A percentile compares a stretch with the other conserved stretches of the same genome.
phyloP scores from a whole-genome alignment of 495 filamentous ascomycete species.

The Lasiosphaeris hirsuta region DNA sequence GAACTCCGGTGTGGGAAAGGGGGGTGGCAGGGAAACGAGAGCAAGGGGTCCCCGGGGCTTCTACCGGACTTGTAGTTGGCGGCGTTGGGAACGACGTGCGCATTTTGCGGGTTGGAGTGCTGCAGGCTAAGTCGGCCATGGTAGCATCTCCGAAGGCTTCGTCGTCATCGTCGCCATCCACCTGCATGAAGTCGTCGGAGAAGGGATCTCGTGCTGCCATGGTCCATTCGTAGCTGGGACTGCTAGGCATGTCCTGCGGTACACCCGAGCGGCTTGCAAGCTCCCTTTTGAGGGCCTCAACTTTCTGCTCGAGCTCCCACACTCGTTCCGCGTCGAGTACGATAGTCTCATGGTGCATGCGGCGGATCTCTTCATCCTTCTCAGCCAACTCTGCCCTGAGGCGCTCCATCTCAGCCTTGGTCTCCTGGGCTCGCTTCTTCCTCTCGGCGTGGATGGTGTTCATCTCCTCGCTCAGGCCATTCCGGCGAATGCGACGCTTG shows the following conservation, averaged over 20 bases:
- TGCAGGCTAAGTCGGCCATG: slow-evolving; percentile 38
- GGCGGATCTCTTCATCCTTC: slow-evolving; percentile 47
- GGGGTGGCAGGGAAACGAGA: slow-evolving; percentile 17
- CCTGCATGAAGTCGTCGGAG: slow-evolving; percentile 37
- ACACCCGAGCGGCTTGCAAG: slow-evolving; percentile 25
- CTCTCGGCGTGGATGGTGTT: slow-evolving; percentile 62
- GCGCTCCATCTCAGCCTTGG: slow-evolving; percentile 41
- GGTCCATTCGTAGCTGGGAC: slow-evolving; percentile 39
- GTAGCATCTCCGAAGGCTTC: slow-evolving; percentile 34
- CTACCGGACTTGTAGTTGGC: slow-evolving; percentile 44
- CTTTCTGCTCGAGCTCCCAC: slow-evolving; percentile 42
- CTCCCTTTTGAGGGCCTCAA: slow-evolving; percentile 30
- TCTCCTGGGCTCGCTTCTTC: slow-evolving; percentile 37
- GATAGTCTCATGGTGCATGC: slow-evolving; percentile 49
- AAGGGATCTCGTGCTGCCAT: slow-evolving; percentile 42
- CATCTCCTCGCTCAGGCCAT: slow-evolving; percentile 72
- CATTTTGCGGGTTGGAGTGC: slow-evolving; percentile 38
- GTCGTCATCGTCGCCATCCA: slow-evolving; percentile 31
- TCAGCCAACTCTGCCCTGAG: slow-evolving; percentile 53
- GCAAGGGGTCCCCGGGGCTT: slow-evolving; percentile 37
- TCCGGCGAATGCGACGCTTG: slow-evolving; percentile 66
- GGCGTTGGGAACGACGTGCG: slow-evolving; percentile 48
- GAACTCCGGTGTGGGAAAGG: slow-evolving; percentile 28
- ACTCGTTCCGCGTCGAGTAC: slow-evolving; percentile 40
- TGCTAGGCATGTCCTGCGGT: slow-evolving; percentile 25